Evolutionary conservation across 1,139 yeast species (phyloP).

Genomic region (Saccharomyces hybrid): DNA sequence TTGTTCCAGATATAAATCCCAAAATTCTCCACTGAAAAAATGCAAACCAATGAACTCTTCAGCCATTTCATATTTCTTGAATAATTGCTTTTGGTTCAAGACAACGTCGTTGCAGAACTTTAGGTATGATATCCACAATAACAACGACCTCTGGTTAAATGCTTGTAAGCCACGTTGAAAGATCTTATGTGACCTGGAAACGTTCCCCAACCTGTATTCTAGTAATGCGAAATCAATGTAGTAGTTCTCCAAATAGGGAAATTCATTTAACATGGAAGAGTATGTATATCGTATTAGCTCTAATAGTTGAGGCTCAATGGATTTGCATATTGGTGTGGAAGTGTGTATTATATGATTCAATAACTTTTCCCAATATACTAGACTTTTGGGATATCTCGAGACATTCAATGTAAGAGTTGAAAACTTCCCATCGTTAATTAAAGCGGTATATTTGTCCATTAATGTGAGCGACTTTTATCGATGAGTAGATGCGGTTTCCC

Average conservation of each 20-base stretch:
- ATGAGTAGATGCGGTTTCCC: background rate
- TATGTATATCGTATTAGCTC: constrained; percentile 39
- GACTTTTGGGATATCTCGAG: constrained; percentile 22
- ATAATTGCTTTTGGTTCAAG: constrained; percentile 29
- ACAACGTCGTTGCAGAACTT: constrained; percentile 44
- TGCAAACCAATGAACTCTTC: constrained; percentile 60
- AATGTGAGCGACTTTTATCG: background rate
- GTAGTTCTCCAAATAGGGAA: constrained; percentile 67
- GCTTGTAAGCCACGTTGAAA: constrained; percentile 47
- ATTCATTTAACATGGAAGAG: constrained; percentile 50
- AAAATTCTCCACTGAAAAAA: constrained; percentile 66
- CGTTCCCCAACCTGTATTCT: constrained; percentile 55
- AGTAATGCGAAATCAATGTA: constrained; percentile 71
- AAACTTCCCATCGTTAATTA: constrained; percentile 21
- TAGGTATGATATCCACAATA: constrained; percentile 66
- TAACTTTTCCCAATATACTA: constrained; percentile 29
- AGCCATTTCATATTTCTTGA: constrained; percentile 54
- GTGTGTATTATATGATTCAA: constrained; percentile 21
- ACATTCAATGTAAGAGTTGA: constrained; percentile 21
- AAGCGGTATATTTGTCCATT: constrained; percentile 18
- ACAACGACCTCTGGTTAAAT: constrained; percentile 39
- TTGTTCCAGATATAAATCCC: constrained; percentile 63
- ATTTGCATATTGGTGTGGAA: constrained; percentile 25
- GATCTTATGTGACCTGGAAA: constrained; percentile 41
- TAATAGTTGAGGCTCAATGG: constrained; percentile 15